A percentile compares a stretch with the other conserved stretches of the same genome.
Conservation (phyloP, 2,329 filamentous ascomycete genomes). For the Didymella glomerata region DNA sequence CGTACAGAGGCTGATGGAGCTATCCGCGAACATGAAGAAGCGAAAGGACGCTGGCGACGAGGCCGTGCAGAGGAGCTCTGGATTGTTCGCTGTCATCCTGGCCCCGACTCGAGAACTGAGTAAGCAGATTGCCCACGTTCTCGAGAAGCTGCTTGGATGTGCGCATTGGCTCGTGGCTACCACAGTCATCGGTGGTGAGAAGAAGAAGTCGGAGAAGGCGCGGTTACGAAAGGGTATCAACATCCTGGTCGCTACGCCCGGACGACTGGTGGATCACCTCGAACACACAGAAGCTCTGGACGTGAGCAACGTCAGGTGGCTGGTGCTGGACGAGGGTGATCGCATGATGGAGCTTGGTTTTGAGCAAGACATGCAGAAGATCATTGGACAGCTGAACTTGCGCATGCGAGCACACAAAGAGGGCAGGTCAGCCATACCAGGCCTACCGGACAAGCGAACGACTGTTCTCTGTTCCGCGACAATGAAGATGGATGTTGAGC, state of each 20-base stretch:
- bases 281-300: constrained; percentile 91
- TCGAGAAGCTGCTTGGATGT: constrained; percentile 86
- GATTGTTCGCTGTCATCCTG: constrained; percentile 91
- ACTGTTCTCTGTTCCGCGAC: constrained; percentile 96
- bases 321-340: constrained; percentile 95
- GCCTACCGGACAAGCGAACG: constrained; percentile 77
- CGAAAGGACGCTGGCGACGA: constrained; percentile 43
- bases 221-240: constrained; percentile 92
- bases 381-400: constrained; percentile 79
- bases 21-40: constrained; percentile 65
- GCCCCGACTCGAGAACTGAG: constrained; percentile 93
- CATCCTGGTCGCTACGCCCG: constrained; percentile 93
- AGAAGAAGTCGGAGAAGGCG: constrained; percentile 88
- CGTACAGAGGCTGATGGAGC: constrained; percentile 82
- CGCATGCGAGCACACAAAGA: constrained; percentile 67
- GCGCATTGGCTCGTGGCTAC: constrained; percentile 95
- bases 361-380: constrained; percentile 89
- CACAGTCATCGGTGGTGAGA: constrained; percentile 77
- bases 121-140: constrained; percentile 87
- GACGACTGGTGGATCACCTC: constrained; percentile 88
- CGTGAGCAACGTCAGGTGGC: constrained; percentile 88
- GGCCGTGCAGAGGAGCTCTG: constrained; percentile 80
- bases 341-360: constrained; percentile 98
- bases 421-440: constrained; percentile 66
- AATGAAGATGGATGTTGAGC: constrained; percentile 97